Evolutionary conservation across 306 rosid species (phyloP), one percentile per base, ranked within the genome.

Genomic region (Amphicarpaea edgeworthii): DNA sequence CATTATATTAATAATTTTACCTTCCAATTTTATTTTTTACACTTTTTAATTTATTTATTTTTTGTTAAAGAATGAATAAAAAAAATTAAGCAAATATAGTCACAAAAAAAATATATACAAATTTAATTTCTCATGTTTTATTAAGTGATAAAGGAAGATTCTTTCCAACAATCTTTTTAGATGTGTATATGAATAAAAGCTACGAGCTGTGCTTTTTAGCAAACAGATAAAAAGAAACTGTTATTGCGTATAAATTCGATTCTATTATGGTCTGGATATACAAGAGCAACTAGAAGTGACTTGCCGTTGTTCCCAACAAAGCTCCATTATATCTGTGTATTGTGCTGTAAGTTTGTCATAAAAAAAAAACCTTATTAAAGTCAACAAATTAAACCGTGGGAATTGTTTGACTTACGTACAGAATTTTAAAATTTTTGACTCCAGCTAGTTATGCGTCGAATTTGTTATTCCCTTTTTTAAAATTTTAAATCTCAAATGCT

Each of bases 361-460:
- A 65, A 51, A 40, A 12, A 15, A 65, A 51, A 40, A 12, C 42
- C 32, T 43, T 40, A 40, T 38, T 51, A 1, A 15, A 63, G 54
- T 61, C 16, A 23, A 53, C 4, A 24, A 30, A 49, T 26, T 70
- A 8, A 76, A 53, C 37, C 47, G 41, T 24, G 32, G 49, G 68
- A 77, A 21, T 76, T 53, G 15, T 40, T 65, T 65, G 67, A 76
- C 67, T 65, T 38, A 9, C 10, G 20, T 5, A 40, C 53, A 66
- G 6, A 21, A 21, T 15, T 50, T 21, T 64, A 8, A 1, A 5
- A 15, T 63, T 50, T 16, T 24, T 2, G 1, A 3, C 65, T 76
- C 45, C 5, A 0, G 5, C 28, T 1, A n/a, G 50, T 53, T 41
- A 37, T 19, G 20, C 49, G 12, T 50, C 11, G 8, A 11, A 15